Conservation (phyloP, 2,329 filamentous ascomycete genomes). For the Colletotrichum australisinense region DNA sequence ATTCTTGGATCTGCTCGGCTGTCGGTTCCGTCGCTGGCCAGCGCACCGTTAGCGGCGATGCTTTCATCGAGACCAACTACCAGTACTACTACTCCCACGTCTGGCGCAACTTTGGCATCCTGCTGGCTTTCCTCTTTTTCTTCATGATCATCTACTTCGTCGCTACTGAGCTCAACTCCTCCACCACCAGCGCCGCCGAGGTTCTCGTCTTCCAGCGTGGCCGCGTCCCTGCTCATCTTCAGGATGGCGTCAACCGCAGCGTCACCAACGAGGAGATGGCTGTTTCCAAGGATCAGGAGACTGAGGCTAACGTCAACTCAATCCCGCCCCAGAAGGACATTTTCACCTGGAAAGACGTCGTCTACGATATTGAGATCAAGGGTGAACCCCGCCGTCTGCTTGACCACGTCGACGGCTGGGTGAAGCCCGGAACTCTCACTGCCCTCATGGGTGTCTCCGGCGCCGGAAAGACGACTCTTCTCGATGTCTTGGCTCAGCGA, state of each 20-base stretch:
- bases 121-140: conserved; percentile 71
- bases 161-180: conserved; percentile 73
- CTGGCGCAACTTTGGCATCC: conserved; percentile 78
- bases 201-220: conserved; percentile 74
- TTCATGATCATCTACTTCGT: conserved; percentile 74
- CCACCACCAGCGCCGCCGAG: conserved; percentile 72
- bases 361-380: conserved; percentile 80
- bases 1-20: conserved; percentile 64
- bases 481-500: conserved; percentile 58
- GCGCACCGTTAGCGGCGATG: conserved; percentile 68
- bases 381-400: conserved; percentile 76
- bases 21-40: conserved; percentile 66
- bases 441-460: conserved; percentile 76
- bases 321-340: conserved; percentile 64
- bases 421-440: conserved; percentile 88
- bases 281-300: conserved; percentile 62
- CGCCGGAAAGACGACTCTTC: conserved; percentile 56
- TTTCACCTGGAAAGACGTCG: conserved; percentile 84
- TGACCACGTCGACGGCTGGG: conserved; percentile 86
- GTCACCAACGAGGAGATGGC: conserved; percentile 45
- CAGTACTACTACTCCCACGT: conserved; percentile 67
- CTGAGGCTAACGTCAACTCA: conserved; percentile 40
- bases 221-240: conserved; percentile 57
- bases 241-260: conserved; percentile 42
- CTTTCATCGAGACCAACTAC: conserved; percentile 67